Evolutionary conservation across 805 yeast species (phyloP), one percentile per base, ranked within the genome.

Genomic region (Lipomyces orientalis): DNA sequence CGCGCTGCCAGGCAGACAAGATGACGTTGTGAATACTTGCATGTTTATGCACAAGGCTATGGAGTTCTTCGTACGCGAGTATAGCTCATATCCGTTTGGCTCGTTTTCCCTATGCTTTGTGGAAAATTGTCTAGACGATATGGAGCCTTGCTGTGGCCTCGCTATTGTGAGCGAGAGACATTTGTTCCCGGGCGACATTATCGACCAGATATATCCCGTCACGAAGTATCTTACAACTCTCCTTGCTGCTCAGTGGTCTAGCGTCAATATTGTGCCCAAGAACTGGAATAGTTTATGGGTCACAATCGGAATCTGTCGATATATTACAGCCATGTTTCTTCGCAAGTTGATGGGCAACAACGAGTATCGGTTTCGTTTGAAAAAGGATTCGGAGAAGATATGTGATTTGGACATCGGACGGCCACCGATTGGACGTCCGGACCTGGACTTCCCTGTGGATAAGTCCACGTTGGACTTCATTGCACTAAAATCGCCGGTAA

Each of bases 71-170:
- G 87, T 92, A 61, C 88, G 90, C 71, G 97, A 93, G 72, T 95
- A 89, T 77, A 97, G 98, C 4, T 90, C 98, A 0, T 96, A 87
- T 71, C 98, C 99, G 0, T 94, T 91, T 75, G 86, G 92, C 19
- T 87, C 95, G 31, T 93, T 89, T 74, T 85, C 93, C 0, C 74
- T 95, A 51, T 87, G 90, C 1, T 92, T 94, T 76, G 88, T 94
- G 4, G 83, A 86, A 10, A 88, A 88, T 31, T 72, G 84, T 22
- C 81, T 85, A 0, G 76, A 81, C 4, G 79, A 82, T 0, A 81
- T 83, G 63, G 83, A 84, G 75, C 87, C 89, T 54, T 93, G 90
- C 76, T 90, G 93, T 0, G 97, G 97, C 0, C 76, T 93, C 58
- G 83, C 92, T 0, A 78, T 91, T 1, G 79, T 88, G 9, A 84